phyloP scores from a whole-genome alignment of 495 filamentous ascomycete genomes.

The Xylaria grammica region DNA sequence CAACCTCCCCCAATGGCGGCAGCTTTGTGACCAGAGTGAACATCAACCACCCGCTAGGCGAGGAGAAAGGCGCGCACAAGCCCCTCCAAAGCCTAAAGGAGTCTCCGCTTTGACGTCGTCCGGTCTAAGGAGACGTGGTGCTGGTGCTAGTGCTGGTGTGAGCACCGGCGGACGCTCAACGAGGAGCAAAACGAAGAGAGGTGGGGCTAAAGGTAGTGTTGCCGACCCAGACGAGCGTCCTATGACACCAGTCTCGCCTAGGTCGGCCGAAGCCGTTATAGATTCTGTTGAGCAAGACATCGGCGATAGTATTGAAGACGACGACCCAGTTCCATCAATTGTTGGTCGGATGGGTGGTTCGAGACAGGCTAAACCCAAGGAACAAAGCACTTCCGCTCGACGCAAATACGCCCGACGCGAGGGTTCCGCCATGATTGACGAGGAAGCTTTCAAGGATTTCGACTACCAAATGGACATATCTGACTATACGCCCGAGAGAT shows the following conservation, averaged over 20 bases:
- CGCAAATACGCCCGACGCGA: conserved; percentile 82
- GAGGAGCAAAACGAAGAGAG: conserved; percentile 34
- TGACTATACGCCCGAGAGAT: conserved; percentile 87
- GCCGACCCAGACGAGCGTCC: conserved; percentile 50
- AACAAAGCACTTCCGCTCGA: conserved; percentile 63
- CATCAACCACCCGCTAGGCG: conserved; percentile 95
- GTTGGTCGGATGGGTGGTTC: conserved; percentile 48
- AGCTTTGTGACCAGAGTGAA: conserved; percentile 87
- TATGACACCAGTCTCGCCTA: conserved; percentile 62
- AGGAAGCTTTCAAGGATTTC: conserved; percentile 84
- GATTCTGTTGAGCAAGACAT: conserved; percentile 54
- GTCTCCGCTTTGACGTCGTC: conserved; percentile 33
- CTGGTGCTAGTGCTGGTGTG: conserved; percentile 19
- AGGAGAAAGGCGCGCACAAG: conserved; percentile 83
- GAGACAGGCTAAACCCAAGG: conserved; percentile 54
- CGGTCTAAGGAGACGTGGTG: conserved; percentile 28
- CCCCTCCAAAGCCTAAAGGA: conserved; percentile 48
- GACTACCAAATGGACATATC: conserved; percentile 85
- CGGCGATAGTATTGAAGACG: conserved; percentile 53
- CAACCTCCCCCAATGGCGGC: conserved; percentile 94
- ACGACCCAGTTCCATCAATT: conserved; percentile 42
- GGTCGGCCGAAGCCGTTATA: conserved; percentile 47
- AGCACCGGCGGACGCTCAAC: conserved; percentile 46
- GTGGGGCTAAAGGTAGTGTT: conserved; percentile 36
- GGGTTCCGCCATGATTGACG: conserved; percentile 74